Conservation (phyloP, 2,329 filamentous ascomycete genomes). For the Stenocarpella maydis region DNA sequence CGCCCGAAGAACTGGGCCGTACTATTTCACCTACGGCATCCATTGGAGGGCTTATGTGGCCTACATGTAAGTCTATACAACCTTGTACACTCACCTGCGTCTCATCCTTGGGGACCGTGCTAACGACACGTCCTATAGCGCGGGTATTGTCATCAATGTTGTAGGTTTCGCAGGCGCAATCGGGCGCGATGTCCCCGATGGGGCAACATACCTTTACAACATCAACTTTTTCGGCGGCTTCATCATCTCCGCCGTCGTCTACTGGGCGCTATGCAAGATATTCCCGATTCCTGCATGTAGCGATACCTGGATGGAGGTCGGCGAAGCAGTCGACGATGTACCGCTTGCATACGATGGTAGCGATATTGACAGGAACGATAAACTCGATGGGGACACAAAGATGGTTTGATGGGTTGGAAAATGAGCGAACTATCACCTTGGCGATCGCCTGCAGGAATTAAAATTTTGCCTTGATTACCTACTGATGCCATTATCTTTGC, state of each 20-base stretch:
- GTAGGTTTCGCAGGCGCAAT: conserved; percentile 89
- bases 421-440: neutral
- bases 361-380: conserved; percentile 7
- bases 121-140: conserved; percentile 35
- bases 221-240: conserved; percentile 92
- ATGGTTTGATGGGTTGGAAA: conserved; percentile 26
- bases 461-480: neutral
- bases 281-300: conserved; percentile 79
- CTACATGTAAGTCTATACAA: conserved; percentile 63
- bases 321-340: conserved; percentile 66
- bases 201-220: conserved; percentile 86
- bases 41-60: conserved; percentile 86
- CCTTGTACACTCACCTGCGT: neutral
- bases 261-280: conserved; percentile 74
- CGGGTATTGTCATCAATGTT: conserved; percentile 87
- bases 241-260: conserved; percentile 70
- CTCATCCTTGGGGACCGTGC: neutral
- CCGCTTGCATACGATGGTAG: conserved; percentile 54
- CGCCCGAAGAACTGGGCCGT: conserved; percentile 70
- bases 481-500: too few species aligned
- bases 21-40: conserved; percentile 78
- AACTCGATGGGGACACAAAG: conserved; percentile 26
- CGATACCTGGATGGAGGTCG: conserved; percentile 79
- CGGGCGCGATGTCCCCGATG: conserved; percentile 74
- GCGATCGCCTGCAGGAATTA: neutral